Evolutionary conservation across 2,329 filamentous ascomycete genomes (phyloP), one percentile per base, ranked within the genome.

Genomic region (Xylariomycetidae sp.): DNA sequence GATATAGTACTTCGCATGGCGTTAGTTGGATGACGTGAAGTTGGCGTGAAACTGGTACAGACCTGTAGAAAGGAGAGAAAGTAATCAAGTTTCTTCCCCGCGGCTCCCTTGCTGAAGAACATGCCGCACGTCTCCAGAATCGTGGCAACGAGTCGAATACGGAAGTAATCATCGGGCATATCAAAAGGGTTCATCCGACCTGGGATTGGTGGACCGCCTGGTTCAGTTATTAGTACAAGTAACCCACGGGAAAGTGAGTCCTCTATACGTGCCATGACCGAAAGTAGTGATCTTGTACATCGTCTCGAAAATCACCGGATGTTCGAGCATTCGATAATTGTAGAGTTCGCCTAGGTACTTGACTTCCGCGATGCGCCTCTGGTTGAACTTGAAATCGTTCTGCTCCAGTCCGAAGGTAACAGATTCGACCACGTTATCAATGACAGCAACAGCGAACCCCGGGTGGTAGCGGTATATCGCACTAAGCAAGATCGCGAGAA

Each of bases 381-480:
- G 92, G 56, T 94, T 96, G 64, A 88, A 94, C 52, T 94, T 89
- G 72, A 96, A 98, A 57, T 98, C 92, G 50, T 97, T 97, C 48
- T 89, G 79, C 61, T 98, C 92, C 3, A 98, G 70, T 1, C 92
- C 92, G 44, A 94, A 75, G 1, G 77, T 84, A 44, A 98, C 83
- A 5, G 86, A 83, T 60, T 98, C 94, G 12, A 97, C 70, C 5
- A 97, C 67, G 44, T 90, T 88, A 57, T 98, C 92, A 42, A 98
- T 87, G 30, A 96, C 81, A n/a, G 77, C 78, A 36, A 95, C 84
- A 13, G 89, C 85, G 52, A 98, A 98, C 9, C 82, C 80, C 37
- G 89, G 85, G 47, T 98, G 92, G 50, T 97, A 94, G 11, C 89
- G 82, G 55, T 94, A 89, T 26, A 98, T 71, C 2, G 88, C 87